phyloP scores from a whole-genome alignment of 148 eudicot genomes.

The Diospyros kaki region DNA sequence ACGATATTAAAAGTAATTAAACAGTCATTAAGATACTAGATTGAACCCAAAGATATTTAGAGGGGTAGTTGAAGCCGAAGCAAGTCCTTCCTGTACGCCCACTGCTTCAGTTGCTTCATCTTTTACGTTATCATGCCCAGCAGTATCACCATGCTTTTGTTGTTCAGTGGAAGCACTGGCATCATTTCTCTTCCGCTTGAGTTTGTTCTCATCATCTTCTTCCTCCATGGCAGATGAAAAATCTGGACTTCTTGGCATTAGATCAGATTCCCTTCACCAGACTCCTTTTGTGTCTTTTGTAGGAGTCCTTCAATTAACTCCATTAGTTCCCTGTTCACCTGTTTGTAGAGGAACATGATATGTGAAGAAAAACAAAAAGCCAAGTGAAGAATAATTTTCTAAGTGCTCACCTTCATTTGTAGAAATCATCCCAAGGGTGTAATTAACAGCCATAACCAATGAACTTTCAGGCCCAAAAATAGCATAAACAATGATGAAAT shows the following conservation, averaged over 20 bases:
- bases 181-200: conserved; percentile 17
- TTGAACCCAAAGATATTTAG: too few species aligned
- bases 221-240: conserved; percentile 14
- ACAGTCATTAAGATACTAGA: too few species aligned
- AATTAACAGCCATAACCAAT: too few species aligned
- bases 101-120: too few species aligned
- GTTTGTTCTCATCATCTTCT: not conserved
- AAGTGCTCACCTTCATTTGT: too few species aligned
- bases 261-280: conserved; percentile 18
- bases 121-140: too few species aligned
- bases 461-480: not conserved
- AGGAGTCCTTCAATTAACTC: conserved; percentile 52
- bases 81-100: too few species aligned
- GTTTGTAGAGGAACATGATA: not conserved
- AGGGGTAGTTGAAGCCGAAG: too few species aligned
- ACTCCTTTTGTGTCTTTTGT: conserved; percentile 23
- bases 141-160: not conserved
- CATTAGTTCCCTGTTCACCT: conserved; percentile 76
- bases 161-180: not conserved
- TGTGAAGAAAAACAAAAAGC: too few species aligned
- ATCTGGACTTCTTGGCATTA: conserved; percentile 17
- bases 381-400: too few species aligned
- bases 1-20: too few species aligned
- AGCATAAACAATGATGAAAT: not conserved
- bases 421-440: too few species aligned